Conservation (phyloP, 106 monocot genomes). For the Acorus calamus region DNA sequence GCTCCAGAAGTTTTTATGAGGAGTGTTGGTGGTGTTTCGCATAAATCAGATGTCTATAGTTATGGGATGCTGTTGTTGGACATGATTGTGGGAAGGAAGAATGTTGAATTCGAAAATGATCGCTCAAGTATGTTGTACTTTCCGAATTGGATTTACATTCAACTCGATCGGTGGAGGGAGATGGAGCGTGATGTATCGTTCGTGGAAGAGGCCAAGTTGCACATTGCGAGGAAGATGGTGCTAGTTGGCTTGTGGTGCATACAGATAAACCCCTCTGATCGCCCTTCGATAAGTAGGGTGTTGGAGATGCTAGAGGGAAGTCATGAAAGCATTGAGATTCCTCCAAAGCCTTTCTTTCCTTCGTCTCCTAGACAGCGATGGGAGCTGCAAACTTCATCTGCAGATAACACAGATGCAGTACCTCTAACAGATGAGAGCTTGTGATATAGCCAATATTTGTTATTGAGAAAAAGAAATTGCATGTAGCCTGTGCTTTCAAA, state of each 20-base stretch:
- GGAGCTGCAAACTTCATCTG: too few species aligned
- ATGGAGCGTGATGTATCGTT: background rate
- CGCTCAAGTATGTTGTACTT: background rate
- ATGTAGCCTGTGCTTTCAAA: too few species aligned
- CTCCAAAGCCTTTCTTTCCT: conserved; percentile 5
- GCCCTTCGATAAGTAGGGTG: conserved; percentile 7
- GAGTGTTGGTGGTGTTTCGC: conserved; percentile 12
- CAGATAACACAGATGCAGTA: too few species aligned
- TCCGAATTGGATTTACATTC: conserved; percentile 16
- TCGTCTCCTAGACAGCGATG: too few species aligned
- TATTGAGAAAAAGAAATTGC: too few species aligned
- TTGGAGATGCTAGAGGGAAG: conserved; percentile 7
- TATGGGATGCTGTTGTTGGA: conserved; percentile 17
- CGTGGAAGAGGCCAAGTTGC: background rate
- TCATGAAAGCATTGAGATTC: conserved; percentile 3
- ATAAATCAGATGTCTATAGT: conserved; percentile 21
- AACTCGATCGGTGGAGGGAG: background rate
- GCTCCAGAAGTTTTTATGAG: conserved; percentile 16
- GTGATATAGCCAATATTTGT: too few species aligned
- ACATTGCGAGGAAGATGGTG: conserved; percentile 7
- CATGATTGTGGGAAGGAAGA: conserved; percentile 8
- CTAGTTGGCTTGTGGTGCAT: conserved; percentile 21
- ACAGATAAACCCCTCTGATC: conserved; percentile 6
- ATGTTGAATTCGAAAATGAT: background rate
- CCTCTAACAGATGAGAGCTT: too few species aligned